phyloP scores from a whole-genome alignment of 805 yeast genomes.

The Nakazawaea sp. region DNA sequence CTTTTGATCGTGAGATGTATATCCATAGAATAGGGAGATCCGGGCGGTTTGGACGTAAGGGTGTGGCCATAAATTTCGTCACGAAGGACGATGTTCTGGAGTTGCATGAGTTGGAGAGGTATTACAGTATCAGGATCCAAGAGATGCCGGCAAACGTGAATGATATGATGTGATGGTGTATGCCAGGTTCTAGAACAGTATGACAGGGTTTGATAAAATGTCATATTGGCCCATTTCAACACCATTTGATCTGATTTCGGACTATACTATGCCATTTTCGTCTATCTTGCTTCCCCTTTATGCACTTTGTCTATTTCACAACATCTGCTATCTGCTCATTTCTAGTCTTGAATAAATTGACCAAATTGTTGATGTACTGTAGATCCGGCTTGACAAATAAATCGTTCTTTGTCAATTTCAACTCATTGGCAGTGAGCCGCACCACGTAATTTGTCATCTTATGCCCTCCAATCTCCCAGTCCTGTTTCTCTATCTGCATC shows the following conservation, averaged over 20 bases:
- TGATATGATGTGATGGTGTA: constrained; percentile 11
- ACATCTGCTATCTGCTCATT: constrained; percentile 17
- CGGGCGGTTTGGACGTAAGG: constrained; percentile 98
- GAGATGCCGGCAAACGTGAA: constrained; percentile 80
- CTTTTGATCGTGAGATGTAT: constrained; percentile 85
- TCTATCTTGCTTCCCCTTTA: too few species aligned
- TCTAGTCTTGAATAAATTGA: constrained; percentile 16
- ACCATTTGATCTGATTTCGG: too few species aligned
- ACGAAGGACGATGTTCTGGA: constrained; percentile 70
- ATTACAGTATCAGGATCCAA: constrained; percentile 82
- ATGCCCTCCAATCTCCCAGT: constrained; percentile 9
- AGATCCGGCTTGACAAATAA: constrained; percentile 14
- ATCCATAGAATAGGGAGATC: constrained; percentile 98
- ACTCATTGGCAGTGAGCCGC: constrained; percentile 2
- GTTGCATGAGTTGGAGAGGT: constrained; percentile 82
- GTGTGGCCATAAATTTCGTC: constrained; percentile 93
- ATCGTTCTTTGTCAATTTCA: constrained; percentile 9
- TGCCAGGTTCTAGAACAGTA: too few species aligned
- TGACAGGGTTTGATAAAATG: too few species aligned
- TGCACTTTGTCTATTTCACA: too few species aligned
- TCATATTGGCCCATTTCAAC: too few species aligned
- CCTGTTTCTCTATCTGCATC: constrained; percentile 6
- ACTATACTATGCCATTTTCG: too few species aligned
- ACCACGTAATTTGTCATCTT: constrained; percentile 4
- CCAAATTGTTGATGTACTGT: constrained; percentile 15